Base-by-base conservation (phyloP, 768 basidiomycete species). In the Melanogaster broomeanus region DNA sequence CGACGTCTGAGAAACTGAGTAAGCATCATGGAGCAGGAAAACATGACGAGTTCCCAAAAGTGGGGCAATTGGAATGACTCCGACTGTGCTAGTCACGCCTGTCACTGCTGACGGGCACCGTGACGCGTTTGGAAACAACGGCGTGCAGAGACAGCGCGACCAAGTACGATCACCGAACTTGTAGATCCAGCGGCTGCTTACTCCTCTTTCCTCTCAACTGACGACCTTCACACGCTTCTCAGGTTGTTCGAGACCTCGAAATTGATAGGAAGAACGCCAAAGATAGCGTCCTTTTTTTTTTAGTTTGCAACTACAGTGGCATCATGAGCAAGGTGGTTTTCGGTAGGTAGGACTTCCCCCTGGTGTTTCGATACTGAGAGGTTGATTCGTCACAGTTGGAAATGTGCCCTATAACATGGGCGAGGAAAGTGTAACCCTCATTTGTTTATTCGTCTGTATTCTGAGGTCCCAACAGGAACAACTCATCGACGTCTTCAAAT, bases 391-490 rank as follows among this genome's bases (percentile, higher is more conserved):
- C 25, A 37, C 56, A 88, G 90, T 93, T 42, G 90, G 90, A 51
- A 93, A 93, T 79, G 90, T 93, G 8, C 90, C 90, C 21, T 93
- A 93, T 71, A 91, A 87, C 62, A 91, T 92, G 87, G 85, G 82
- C 38, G 90, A 93, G 75, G 82, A 69, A 66, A 37, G 78, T 47
- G 2, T 42, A 22, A 19, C 52, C 31, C 21, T 15, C 7, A 1
- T 15, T 22, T 18, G 2, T 24, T 18, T 16, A 19, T 6, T 45
- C 21, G 3, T 13, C 19, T 40, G 27, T 47, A 45, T 45, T 30
- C 46, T 63, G 42, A 65, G 19, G 28, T 10, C 18, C 37, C 45
- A 30, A 38, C 60, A 84, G 84, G 91, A 93, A 22, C 88, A 90
- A 68, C 75, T 93, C 38, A 90, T 92, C 45, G 88, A 90, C 34